phyloP scores from a whole-genome alignment of 1,284 basidiomycete species.

The Pterula multifida region DNA sequence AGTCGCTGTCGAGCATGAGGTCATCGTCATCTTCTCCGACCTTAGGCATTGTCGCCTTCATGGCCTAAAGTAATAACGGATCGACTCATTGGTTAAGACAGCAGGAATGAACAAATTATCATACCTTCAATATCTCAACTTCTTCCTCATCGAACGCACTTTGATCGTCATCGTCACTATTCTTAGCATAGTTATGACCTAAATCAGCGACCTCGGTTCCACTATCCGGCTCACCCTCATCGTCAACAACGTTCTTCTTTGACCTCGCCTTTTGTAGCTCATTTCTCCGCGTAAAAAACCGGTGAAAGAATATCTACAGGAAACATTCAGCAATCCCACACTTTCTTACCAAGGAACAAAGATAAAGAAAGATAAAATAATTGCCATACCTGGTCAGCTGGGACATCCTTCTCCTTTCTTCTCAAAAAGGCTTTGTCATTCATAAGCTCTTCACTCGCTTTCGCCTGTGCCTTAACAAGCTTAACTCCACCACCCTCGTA shows the following conservation, averaged over 20 bases:
- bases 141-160: slow-evolving; percentile 31
- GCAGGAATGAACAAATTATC: slow-evolving; percentile 8
- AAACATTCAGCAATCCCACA: neutral
- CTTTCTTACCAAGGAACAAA: slow-evolving; percentile 3
- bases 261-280: slow-evolving; percentile 37
- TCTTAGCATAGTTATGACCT: slow-evolving; percentile 18
- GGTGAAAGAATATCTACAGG: slow-evolving; percentile 53
- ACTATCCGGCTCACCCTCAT: slow-evolving; percentile 21
- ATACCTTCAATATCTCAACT: slow-evolving; percentile 79
- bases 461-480: slow-evolving; percentile 53
- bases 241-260: slow-evolving; percentile 30
- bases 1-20: neutral
- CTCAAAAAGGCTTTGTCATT: slow-evolving; percentile 77
- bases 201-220: slow-evolving; percentile 22
- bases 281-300: slow-evolving; percentile 54
- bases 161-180: slow-evolving; percentile 17
- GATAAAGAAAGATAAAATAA: slow-evolving; percentile 3
- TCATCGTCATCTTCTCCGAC: slow-evolving; percentile 31
- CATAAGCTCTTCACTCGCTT: slow-evolving; percentile 37
- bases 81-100: slow-evolving; percentile 4
- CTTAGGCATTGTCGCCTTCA: slow-evolving; percentile 72
- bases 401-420: slow-evolving; percentile 63
- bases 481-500: slow-evolving; percentile 58
- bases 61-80: slow-evolving; percentile 45
- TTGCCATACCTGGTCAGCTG: slow-evolving; percentile 70